Evolutionary conservation across 768 basidiomycete species (phyloP).

Genomic region (Russula sp.): DNA sequence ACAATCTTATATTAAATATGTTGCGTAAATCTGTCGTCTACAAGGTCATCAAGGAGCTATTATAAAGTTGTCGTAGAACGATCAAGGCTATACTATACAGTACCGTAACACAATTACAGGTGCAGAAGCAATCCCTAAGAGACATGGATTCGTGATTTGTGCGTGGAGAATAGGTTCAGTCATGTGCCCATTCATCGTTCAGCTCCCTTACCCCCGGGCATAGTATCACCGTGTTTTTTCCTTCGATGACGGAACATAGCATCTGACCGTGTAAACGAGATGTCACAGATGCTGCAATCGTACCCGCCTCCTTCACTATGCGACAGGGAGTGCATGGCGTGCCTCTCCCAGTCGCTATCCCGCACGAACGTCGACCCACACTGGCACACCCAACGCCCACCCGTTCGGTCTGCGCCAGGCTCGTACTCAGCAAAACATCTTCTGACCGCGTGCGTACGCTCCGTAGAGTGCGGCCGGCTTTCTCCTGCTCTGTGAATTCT

Average conservation of each 20-base stretch:
- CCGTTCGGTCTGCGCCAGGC: neutral
- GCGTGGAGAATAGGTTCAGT: neutral
- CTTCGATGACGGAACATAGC: constrained; percentile 25
- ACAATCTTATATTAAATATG: neutral
- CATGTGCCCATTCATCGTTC: neutral
- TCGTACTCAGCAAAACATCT: constrained; percentile 22
- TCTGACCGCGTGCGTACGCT: constrained; percentile 19
- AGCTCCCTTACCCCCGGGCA: neutral
- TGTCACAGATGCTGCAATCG: constrained; percentile 23
- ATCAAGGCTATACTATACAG: neutral
- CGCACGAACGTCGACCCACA: constrained; percentile 23
- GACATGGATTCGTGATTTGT: neutral
- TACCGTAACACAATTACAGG: neutral
- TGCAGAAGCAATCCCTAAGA: neutral
- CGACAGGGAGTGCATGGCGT: constrained; percentile 21
- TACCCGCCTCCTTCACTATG: constrained; percentile 21
- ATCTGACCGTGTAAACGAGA: constrained; percentile 25
- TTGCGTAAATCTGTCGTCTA: neutral
- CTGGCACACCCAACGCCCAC: constrained; percentile 24
- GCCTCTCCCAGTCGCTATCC: constrained; percentile 27
- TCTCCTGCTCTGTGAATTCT: neutral
- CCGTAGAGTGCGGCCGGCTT: constrained; percentile 12
- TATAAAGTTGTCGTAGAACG: neutral
- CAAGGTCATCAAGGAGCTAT: neutral
- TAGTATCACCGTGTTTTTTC: constrained; percentile 21